Conservation (phyloP, 768 basidiomycete species). For the Auricularia heimuer region DNA sequence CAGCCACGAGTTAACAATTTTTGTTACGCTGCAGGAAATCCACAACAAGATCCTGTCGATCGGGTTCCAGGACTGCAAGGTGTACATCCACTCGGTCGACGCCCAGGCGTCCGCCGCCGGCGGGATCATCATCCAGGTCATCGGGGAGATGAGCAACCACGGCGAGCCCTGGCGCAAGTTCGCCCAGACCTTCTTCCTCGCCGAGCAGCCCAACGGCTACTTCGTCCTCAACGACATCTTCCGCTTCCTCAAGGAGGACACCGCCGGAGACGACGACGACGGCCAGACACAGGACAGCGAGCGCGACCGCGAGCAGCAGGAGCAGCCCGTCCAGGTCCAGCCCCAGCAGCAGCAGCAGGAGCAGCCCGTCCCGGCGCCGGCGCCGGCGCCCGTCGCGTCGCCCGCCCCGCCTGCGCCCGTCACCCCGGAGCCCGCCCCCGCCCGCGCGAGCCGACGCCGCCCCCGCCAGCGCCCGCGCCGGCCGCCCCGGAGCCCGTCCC, state of each 20-base stretch:
- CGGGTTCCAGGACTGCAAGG: constrained; percentile 93
- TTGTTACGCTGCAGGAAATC: constrained; percentile 62
- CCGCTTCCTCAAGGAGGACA: constrained; percentile 96
- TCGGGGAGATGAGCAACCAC: constrained; percentile 96
- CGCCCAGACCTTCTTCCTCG: constrained; percentile 99
- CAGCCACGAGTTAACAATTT: no score
- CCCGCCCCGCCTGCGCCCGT: not conserved
- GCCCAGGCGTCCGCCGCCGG: constrained; percentile 90
- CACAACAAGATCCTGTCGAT: constrained; percentile 92
- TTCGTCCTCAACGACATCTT: constrained; percentile 99
- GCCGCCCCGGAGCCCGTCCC: constrained; percentile 30
- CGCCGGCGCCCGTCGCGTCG: constrained; percentile 3
- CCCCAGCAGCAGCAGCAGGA: constrained; percentile 22
- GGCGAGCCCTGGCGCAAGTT: constrained; percentile 94
- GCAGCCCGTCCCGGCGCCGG: constrained; percentile 28
- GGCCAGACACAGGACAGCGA: constrained; percentile 31
- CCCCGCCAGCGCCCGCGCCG: constrained; percentile 20
- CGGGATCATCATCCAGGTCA: constrained; percentile 98
- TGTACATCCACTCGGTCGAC: constrained; percentile 97
- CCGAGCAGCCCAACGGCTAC: constrained; percentile 97
- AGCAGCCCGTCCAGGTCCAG: constrained; percentile 12
- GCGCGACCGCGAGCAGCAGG: constrained; percentile 27
- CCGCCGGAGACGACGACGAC: constrained; percentile 67
- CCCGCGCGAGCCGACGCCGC: constrained; percentile 9
- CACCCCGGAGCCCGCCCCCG: constrained; percentile 8